Conservation (phyloP, 345 rosid species). For the Rubroshorea leprosula region DNA sequence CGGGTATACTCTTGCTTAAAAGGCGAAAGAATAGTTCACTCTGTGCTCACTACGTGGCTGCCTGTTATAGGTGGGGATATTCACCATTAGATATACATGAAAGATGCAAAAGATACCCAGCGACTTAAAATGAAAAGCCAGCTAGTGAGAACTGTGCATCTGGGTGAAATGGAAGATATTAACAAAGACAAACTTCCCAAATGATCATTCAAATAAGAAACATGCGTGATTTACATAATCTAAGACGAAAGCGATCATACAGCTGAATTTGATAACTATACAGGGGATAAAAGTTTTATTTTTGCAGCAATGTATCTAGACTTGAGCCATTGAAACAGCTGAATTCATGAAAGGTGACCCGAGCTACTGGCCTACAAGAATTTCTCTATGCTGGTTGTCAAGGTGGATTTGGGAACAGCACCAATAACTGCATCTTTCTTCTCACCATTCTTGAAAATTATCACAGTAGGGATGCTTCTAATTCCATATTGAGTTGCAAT, state of each 20-base stretch:
- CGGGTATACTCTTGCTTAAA: no score
- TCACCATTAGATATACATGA: no score
- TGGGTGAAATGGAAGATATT: no score
- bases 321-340: slow-evolving; percentile 4
- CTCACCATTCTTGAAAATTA: slow-evolving; percentile 60
- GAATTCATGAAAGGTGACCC: no score
- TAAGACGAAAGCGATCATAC: slow-evolving; percentile 8
- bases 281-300: slow-evolving; percentile 15
- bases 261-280: slow-evolving; percentile 25
- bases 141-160: no score
- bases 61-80: no score
- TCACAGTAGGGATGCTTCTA: slow-evolving; percentile 63
- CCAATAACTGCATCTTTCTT: slow-evolving; percentile 71
- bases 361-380: slow-evolving; percentile 37
- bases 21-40: no score
- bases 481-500: slow-evolving; percentile 54
- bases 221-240: slow-evolving; percentile 11
- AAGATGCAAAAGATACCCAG: no score
- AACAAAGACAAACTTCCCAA: not conserved
- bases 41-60: no score
- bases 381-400: slow-evolving; percentile 54
- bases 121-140: no score
- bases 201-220: not conserved
- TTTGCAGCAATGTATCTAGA: slow-evolving; percentile 5
- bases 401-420: slow-evolving; percentile 66